Percentiles rank a stretch among this genome's conserved stretches.
Evolutionary conservation across 2,329 filamentous ascomycete species (phyloP).

Genomic region (Scedosporium dehoogii): DNA sequence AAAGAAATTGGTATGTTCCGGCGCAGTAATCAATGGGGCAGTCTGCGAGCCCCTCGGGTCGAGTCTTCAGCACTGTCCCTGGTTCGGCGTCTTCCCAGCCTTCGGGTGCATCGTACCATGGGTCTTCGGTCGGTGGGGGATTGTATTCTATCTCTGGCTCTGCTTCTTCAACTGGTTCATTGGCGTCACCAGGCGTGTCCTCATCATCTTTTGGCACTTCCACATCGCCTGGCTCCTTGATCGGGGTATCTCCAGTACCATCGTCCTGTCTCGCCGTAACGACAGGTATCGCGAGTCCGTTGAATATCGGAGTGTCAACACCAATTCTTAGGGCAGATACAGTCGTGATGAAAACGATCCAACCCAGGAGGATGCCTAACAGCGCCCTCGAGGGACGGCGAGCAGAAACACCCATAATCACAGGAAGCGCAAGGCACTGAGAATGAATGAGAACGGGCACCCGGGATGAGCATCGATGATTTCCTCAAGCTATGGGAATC

Average conservation of each 20-base stretch:
- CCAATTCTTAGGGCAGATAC: background rate
- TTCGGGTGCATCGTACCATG: conserved; percentile 1
- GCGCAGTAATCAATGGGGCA: background rate
- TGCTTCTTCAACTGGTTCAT: background rate
- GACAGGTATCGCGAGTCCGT: background rate
- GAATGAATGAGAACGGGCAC: too few relatives aligned
- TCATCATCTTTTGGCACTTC: background rate
- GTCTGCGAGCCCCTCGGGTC: background rate
- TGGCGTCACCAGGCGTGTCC: background rate
- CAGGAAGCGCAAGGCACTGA: too few relatives aligned
- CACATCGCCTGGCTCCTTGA: background rate
- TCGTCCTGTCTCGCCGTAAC: background rate
- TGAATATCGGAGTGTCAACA: background rate
- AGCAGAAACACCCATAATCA: background rate
- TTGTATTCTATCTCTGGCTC: background rate
- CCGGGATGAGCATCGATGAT: too few relatives aligned
- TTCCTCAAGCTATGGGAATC: background rate
- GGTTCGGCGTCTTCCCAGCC: background rate
- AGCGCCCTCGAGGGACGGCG: background rate
- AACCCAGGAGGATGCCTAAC: background rate
- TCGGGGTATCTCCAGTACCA: background rate
- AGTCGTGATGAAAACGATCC: too few relatives aligned
- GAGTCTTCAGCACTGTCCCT: background rate
- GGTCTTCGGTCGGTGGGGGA: background rate
- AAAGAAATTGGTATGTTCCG: conserved; percentile 19